Conservation (phyloP, 2,329 filamentous ascomycete species). For the Plectosphaerella sp. region DNA sequence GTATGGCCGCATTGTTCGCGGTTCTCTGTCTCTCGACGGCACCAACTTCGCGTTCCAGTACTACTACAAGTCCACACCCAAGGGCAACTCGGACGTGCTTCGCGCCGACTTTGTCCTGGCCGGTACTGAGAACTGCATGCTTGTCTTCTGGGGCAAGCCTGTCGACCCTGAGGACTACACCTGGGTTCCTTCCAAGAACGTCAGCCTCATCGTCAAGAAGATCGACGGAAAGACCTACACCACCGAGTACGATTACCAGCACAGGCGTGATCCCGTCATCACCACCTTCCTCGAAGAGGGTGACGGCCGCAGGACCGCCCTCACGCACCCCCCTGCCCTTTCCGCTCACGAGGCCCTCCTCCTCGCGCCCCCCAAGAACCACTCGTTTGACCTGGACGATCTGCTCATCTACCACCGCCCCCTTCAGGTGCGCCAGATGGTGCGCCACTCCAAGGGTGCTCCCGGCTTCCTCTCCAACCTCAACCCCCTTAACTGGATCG, state of each 20-base stretch:
- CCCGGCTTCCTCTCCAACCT: slow-evolving; percentile 16
- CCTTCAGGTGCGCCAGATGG: slow-evolving; percentile 19
- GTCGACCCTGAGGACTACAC: slow-evolving; percentile 18
- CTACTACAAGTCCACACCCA: slow-evolving; percentile 27
- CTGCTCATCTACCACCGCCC: slow-evolving; percentile 26
- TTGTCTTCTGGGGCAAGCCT: slow-evolving; percentile 29
- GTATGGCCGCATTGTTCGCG: slow-evolving; percentile 24
- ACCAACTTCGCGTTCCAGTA: slow-evolving; percentile 27
- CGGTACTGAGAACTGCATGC: slow-evolving; percentile 18
- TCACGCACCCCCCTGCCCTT: slow-evolving; percentile 16
- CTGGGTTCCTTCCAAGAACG: slow-evolving; percentile 28
- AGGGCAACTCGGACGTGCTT: slow-evolving; percentile 24
- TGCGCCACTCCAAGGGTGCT: slow-evolving; percentile 12
- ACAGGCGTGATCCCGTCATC: slow-evolving; percentile 29
- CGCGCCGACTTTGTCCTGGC: slow-evolving; percentile 22
- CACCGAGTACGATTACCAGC: slow-evolving; percentile 27
- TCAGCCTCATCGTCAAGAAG: slow-evolving; percentile 25
- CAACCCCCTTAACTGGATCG: slow-evolving; percentile 17
- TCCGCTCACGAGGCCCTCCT: slow-evolving; percentile 23
- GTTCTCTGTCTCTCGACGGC: slow-evolving; percentile 19
- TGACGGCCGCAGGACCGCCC: slow-evolving; percentile 12
- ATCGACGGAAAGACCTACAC: slow-evolving; percentile 19
- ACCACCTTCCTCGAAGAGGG: slow-evolving; percentile 22
- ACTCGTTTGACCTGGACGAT: slow-evolving; percentile 28
- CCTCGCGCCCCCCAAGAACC: slow-evolving; percentile 19